Evolutionary conservation across 805 yeast species (phyloP).

Genomic region (Scheffersomyces amazonensis): DNA sequence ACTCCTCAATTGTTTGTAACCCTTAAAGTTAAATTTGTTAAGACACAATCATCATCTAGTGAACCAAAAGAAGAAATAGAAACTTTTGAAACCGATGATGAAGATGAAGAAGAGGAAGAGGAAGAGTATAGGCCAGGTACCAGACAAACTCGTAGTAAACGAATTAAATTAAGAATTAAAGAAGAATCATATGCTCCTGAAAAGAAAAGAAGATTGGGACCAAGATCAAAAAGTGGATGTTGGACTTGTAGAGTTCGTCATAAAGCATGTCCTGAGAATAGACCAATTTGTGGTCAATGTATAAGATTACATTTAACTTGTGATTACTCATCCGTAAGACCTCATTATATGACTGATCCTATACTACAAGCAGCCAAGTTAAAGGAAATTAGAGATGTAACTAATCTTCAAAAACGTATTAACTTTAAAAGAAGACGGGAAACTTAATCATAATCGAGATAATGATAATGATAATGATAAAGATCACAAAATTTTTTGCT

Average conservation of each 20-base stretch:
- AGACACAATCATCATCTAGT: not conserved
- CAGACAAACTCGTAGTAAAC: constrained; percentile 8
- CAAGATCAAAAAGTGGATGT: constrained; percentile 59
- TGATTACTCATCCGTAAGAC: constrained; percentile 50
- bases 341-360: constrained; percentile 51
- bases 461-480: no score
- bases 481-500: no score
- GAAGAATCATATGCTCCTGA: constrained; percentile 6
- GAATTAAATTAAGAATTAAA: not conserved
- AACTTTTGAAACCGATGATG: no score
- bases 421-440: constrained; percentile 13
- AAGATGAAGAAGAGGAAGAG: not conserved
- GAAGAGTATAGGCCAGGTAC: constrained; percentile 6
- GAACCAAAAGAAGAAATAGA: not conserved
- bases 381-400: constrained; percentile 45
- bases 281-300: constrained; percentile 62
- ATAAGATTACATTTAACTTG: constrained; percentile 53
- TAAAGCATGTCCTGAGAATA: constrained; percentile 68
- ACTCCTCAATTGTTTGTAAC: not conserved
- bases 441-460: no score
- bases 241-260: constrained; percentile 78
- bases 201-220: constrained; percentile 15
- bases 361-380: constrained; percentile 42
- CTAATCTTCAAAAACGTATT: constrained; percentile 27
- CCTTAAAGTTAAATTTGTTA: no score